Percentiles rank a stretch among this genome's conserved stretches.
These are phyloP conservation scores for Teunomyces funiuensis DNA, from an alignment of 805 yeast species.

Conservation along the genomic window DNA sequence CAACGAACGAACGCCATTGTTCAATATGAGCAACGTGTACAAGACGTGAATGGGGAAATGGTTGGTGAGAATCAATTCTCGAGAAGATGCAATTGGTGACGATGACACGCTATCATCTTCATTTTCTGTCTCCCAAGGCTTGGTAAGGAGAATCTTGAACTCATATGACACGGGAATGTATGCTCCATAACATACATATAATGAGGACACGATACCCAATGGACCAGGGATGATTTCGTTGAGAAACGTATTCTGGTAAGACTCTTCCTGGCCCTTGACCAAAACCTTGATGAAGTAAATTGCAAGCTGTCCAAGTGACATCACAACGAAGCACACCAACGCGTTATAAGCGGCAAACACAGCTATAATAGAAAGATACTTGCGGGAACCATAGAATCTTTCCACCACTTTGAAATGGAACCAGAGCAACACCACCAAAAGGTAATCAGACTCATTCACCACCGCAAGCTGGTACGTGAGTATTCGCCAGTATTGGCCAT, in stretches of 20 bases:
- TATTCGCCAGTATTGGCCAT: slow-evolving; percentile 59
- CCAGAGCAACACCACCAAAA: slow-evolving; percentile 45
- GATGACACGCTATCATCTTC: not conserved
- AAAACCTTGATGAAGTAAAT: slow-evolving; percentile 11
- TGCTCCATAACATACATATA: slow-evolving; percentile 38
- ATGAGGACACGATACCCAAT: slow-evolving; percentile 37
- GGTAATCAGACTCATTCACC: slow-evolving; percentile 58
- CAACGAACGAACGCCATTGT: slow-evolving; percentile 37
- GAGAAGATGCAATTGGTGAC: slow-evolving; percentile 1
- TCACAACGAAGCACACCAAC: slow-evolving; percentile 33
- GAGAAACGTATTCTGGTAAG: slow-evolving; percentile 27
- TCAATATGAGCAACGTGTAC: slow-evolving; percentile 34
- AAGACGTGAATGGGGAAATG: slow-evolving; percentile 42
- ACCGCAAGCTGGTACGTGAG: slow-evolving; percentile 51
- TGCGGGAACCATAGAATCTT: slow-evolving; percentile 55
- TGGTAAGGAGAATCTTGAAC: slow-evolving; percentile 31
- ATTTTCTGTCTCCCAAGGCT: slow-evolving; percentile 13
- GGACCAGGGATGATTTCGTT: slow-evolving; percentile 42
- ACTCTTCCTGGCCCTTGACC: slow-evolving; percentile 7
- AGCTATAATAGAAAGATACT: slow-evolving; percentile 47
- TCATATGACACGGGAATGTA: slow-evolving; percentile 35
- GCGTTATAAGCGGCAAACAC: slow-evolving; percentile 51
- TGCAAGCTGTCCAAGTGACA: slow-evolving; percentile 43
- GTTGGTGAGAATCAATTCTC: slow-evolving; percentile 30
- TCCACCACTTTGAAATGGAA: slow-evolving; percentile 57